Evolutionary conservation across 78 protist species (phyloP), one percentile per base, ranked within the genome.

Genomic region (Cyanophora paradoxa): DNA sequence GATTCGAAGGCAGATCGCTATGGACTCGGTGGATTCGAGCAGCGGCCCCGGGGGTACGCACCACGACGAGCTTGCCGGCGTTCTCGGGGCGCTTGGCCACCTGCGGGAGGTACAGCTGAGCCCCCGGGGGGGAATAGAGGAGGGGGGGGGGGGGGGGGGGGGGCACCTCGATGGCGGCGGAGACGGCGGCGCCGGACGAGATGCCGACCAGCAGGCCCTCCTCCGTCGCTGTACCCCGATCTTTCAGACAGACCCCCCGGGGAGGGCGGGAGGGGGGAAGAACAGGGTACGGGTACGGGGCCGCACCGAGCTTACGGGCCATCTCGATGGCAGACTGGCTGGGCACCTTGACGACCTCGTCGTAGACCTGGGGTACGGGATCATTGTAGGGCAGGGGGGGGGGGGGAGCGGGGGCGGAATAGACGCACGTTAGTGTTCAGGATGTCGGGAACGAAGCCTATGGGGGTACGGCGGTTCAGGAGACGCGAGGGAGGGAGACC

Each of bases 101-200:
- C 22, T 41, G 14, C 33, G 28, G 19, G 28, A 16, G 28, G 19
- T 1, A 2, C 54, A 2, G 19, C 54, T 1, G 28, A 46, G 28
- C 22, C 54, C 54, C 3, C 54, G 19, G 22, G 2, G 28, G 19
- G 22, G 10, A 10, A 6, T 6, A 42, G 48, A 6, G 22, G 10
- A 42, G 48, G 48, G 10, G 48, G 48, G 48, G 10, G 48, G 48
- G 48, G 10, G 48, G 22, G 48, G 10, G 48, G 48, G 22, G 22
- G 6, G 48, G 10, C 48, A 42, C 48, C 56, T 37, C 54, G 19
- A 34, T 24, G 24, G 80, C 79, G 14, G 71, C 86, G 2, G 26
- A 2, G 24, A 82, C 30, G 10, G 80, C 74, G 17, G 80, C 78
- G 37, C 86, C 86, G 2, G 80, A 39, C 8, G 76, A 64, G 57